Evolutionary conservation across 2,329 filamentous ascomycete genomes (phyloP), one percentile per base, ranked within the genome.

Genomic region (Cercospora brassicicola): DNA sequence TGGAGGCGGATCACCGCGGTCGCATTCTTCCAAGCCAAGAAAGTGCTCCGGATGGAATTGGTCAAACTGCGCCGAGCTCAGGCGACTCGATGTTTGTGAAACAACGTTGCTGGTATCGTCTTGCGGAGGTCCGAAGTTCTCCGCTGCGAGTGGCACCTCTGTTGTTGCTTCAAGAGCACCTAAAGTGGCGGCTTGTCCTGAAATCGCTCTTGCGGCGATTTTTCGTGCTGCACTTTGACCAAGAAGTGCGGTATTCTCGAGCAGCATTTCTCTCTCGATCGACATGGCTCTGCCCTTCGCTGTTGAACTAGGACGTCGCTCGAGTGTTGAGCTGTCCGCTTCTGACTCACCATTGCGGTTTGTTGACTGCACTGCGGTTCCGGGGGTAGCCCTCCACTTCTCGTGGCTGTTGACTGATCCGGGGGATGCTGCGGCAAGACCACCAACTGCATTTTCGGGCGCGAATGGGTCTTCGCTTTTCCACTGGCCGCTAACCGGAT

Each of bases 401-500:
- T 51, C 18, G 18, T 51, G 10, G 20, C 20, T 51, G 18, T 11
- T 23, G 45, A 51, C 45, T 20, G 18, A 3, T 23, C 10, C 45
- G 13, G 18, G 18, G 10, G 45, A 23, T 13, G 45, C 11, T 51
- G 18, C 20, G 45, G 45, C 45, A 23, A 51, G 53, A 18, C 66
- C 67, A n/a, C 60, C 61, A 26, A 67, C 55, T 15, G 61, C 66
- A 30, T 68, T 69, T 13, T 55, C 60, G 18, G 71, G 68, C 6
- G 69, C 69, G 61, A 73, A 73, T 30, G 71, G 71, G 39, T 73
- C 72, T 2, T 71, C 72, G 62, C 62, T 68, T 42, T 66, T 66
- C 72, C 66, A 70, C n/a, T 57, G n/a, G 39, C 62, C 68, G 42
- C 60, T 66, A 15, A 13, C 28, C 13, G 67, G 64, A 61, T 67